A percentile compares a stretch with the other conserved stretches of the same genome.
Evolutionary conservation across 441 rosid genomes (phyloP).

Genomic region (Populus hybrid): DNA sequence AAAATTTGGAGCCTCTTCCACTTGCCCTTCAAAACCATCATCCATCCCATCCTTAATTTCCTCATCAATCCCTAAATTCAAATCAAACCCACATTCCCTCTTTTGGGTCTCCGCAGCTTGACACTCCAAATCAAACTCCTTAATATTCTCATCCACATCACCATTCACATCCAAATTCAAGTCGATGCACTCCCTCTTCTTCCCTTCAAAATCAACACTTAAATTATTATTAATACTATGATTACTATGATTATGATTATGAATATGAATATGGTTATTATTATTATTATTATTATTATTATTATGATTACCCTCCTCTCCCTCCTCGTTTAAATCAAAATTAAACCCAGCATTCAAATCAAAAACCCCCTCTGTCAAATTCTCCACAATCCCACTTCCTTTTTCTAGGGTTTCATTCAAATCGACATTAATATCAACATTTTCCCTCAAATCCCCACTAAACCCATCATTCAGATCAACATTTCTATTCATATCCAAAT

Average conservation of each 20-base stretch:
- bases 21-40: constrained; percentile 23
- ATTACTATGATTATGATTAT: no score
- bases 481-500: constrained; percentile 24
- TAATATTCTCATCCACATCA: constrained; percentile 49
- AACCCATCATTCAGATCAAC: constrained; percentile 46
- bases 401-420: constrained; percentile 46
- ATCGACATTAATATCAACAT: constrained; percentile 36
- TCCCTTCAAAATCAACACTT: constrained; percentile 17
- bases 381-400: constrained; percentile 17
- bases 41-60: constrained; percentile 43
- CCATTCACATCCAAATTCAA: constrained; percentile 72
- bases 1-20: constrained; percentile 13
- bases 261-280: no score
- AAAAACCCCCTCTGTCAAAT: constrained; percentile 34
- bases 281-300: no score
- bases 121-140: constrained; percentile 5
- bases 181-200: constrained; percentile 58
- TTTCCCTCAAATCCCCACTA: constrained; percentile 28
- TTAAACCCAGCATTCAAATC: constrained; percentile 74
- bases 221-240: not conserved
- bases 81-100: constrained; percentile 64
- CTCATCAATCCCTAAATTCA: constrained; percentile 63
- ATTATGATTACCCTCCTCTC: not conserved
- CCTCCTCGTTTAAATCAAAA: constrained; percentile 40
- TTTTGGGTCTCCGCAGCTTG: constrained; percentile 25